Percentiles rank a stretch among this genome's conserved stretches.
Evolutionary conservation across 148 eudicot species (phyloP).

Genomic region (Amaranthus hypochondriacus): DNA sequence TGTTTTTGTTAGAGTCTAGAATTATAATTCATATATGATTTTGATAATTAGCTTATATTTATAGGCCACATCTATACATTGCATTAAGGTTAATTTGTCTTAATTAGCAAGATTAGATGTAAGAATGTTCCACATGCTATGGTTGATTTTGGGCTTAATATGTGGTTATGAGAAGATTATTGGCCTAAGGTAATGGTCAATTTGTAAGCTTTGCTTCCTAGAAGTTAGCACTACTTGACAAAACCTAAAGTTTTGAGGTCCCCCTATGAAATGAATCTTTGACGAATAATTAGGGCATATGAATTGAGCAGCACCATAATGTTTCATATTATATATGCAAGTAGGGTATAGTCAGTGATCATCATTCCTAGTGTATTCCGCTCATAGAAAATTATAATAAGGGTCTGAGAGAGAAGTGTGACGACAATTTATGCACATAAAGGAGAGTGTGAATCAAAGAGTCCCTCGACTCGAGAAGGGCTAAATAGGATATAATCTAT

Average conservation of each 20-base stretch:
- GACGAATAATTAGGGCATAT: background rate
- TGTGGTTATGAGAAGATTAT: background rate
- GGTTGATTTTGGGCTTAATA: background rate
- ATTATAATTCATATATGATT: background rate
- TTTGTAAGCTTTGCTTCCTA: constrained; percentile 9
- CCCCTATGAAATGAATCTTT: background rate
- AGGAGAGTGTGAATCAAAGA: too few relatives aligned
- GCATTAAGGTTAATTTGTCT: constrained; percentile 6
- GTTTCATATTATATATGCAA: background rate
- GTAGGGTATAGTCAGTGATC: background rate
- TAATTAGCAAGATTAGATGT: constrained; percentile 2
- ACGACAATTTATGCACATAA: too few relatives aligned
- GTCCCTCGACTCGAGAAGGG: too few relatives aligned
- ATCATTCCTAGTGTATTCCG: too few relatives aligned
- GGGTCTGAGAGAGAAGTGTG: too few relatives aligned
- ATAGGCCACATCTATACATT: background rate
- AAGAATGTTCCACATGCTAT: background rate
- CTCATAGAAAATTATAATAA: too few relatives aligned
- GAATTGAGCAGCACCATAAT: background rate
- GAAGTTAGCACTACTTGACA: constrained; percentile 9
- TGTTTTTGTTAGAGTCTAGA: background rate
- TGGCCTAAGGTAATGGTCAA: background rate
- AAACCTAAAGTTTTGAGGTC: constrained; percentile 4
- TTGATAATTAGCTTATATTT: background rate
- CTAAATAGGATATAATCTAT: too few relatives aligned